A percentile compares a stretch with the other conserved stretches of the same genome.
Conservation (phyloP, 2,329 filamentous ascomycete genomes). For the Xylaria sp. region DNA sequence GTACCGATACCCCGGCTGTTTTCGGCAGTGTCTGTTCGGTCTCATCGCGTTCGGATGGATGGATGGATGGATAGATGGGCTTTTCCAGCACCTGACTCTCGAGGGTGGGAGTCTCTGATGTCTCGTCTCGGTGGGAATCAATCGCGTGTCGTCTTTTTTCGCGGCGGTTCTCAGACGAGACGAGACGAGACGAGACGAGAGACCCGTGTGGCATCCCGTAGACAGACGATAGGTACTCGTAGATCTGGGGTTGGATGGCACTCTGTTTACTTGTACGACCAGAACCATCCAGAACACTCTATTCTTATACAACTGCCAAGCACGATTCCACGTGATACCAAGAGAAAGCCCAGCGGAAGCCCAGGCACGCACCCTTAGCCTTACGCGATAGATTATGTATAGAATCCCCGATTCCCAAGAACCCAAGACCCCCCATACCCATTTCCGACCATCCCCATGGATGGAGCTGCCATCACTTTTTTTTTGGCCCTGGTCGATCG, state of each 20-base stretch:
- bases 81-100: neutral
- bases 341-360: neutral
- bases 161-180: neutral
- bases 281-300: neutral
- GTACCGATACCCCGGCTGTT: conserved; percentile 35
- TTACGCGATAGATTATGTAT: neutral
- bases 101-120: conserved; percentile 6
- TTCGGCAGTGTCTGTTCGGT: conserved; percentile 36
- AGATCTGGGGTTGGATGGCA: neutral
- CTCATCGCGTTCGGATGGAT: conserved; percentile 27
- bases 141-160: neutral
- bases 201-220: neutral
- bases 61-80: neutral
- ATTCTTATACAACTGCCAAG: neutral
- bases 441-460: neutral
- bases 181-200: neutral
- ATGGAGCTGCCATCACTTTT: neutral
- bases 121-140: neutral
- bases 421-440: neutral
- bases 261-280: neutral
- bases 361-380: neutral
- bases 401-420: neutral
- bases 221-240: too few relatives aligned
- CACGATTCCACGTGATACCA: neutral
- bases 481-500: neutral